Base-by-base conservation (phyloP, 257 asterid species). In the Knoxia roxburghii region DNA sequence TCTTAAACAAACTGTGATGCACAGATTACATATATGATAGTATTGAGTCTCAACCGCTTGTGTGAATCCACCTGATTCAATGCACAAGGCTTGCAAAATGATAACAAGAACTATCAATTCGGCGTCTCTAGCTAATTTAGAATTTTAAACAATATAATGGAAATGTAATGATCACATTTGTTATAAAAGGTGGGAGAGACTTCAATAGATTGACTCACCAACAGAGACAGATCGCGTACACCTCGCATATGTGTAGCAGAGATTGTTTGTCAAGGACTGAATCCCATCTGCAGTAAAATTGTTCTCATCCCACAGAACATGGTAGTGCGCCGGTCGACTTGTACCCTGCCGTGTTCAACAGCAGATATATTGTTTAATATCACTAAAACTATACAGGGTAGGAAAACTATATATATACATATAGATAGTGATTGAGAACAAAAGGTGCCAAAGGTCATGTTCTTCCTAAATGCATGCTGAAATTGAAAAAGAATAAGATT, bases 291-390 rank as follows among this genome's bases (percentile, higher is more conserved):
- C 97, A 1, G 95, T 90, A 67, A 93, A 93, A 73, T 90, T 93
- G 82, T 93, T 93, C 78, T 93, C 99, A 27, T 93, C 99, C 99
- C 99, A 93, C 6, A 93, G 83, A 56, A 93, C 99, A 73, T 90
- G 96, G 83, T 93, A 93, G 70, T 93, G 99, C n/a, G 99, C 99
- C 11, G 99, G 99, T 23, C 99, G 85, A 54, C 97, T 93, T 15
- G 99, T 93, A 30, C 99, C 99, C 99, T 93, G 73, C 70, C 33
- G 49, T 12, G 59, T 46, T n/a, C 37, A 2, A 58, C 2, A 13
- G 21, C 2, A 50, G 37, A 11, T 23, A 12, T 7, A 17, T 5
- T 39, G 0, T 5, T 1, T 39, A 8, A 5, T 12, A 39, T 39
- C 45, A 3, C 45, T 6, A 2, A 39, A 2, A 5, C 6, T 6